Percentiles rank a stretch among this genome's conserved stretches.
Conservation (phyloP, 495 filamentous ascomycete genomes). For the Articulospora tetracladia region DNA sequence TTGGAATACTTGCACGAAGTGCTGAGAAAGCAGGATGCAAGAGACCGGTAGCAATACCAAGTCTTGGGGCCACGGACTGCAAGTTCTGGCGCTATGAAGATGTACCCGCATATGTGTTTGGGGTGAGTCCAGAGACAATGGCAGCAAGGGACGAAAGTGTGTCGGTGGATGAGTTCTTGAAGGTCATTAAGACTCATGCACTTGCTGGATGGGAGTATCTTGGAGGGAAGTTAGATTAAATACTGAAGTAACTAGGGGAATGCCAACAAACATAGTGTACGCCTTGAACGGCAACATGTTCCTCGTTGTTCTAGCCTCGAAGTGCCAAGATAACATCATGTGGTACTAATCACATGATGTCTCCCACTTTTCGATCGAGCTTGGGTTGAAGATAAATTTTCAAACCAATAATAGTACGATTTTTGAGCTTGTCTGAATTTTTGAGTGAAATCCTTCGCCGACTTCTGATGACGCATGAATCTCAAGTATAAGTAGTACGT, state of each 20-base stretch:
- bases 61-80: constrained; percentile 13
- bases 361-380: too few species aligned
- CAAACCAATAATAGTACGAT: too few species aligned
- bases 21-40: not conserved
- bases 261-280: too few species aligned
- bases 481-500: too few species aligned
- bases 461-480: too few species aligned
- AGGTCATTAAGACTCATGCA: constrained; percentile 11
- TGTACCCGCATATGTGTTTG: constrained; percentile 15
- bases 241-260: not conserved
- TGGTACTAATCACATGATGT: too few species aligned
- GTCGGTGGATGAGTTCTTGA: constrained; percentile 11
- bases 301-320: too few species aligned
- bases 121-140: constrained; percentile 14
- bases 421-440: too few species aligned
- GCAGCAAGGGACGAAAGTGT: constrained; percentile 7
- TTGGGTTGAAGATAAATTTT: too few species aligned
- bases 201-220: constrained; percentile 15
- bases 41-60: constrained; percentile 9
- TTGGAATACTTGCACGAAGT: constrained; percentile 4
- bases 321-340: too few species aligned
- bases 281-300: too few species aligned
- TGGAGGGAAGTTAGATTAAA: constrained; percentile 1
- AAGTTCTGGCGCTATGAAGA: constrained; percentile 13
- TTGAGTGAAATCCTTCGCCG: too few species aligned